Conservation (phyloP, 2,329 filamentous ascomycete species). For the Calonectria hawksworthii region DNA sequence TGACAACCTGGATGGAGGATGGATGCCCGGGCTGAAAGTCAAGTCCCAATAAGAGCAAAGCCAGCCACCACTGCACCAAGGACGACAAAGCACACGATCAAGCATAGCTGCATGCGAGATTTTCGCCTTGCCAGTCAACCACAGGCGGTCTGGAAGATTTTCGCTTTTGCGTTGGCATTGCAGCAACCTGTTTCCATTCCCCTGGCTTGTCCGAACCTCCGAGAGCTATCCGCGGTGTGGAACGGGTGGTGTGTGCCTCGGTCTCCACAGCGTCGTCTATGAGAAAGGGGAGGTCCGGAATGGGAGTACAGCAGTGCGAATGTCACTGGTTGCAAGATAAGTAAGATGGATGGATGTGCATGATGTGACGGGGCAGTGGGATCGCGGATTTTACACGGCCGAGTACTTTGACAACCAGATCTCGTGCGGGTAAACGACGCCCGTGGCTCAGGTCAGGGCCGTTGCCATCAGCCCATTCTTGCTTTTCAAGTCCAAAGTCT, state of each 20-base stretch:
- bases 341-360: slow-evolving; percentile 4
- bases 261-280: slow-evolving; percentile 28
- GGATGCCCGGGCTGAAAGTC: slow-evolving; percentile 16
- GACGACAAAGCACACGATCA: neutral
- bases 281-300: slow-evolving; percentile 27
- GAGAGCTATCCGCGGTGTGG: slow-evolving; percentile 33
- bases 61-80: slow-evolving; percentile 10
- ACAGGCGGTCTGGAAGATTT: slow-evolving; percentile 13
- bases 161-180: slow-evolving; percentile 5
- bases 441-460: slow-evolving; percentile 10
- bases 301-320: neutral
- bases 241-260: slow-evolving; percentile 38
- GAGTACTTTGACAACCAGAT: slow-evolving; percentile 32
- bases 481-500: slow-evolving; percentile 19
- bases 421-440: slow-evolving; percentile 37
- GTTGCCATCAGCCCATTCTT: slow-evolving; percentile 38
- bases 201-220: slow-evolving; percentile 39
- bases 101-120: slow-evolving; percentile 5
- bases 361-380: slow-evolving; percentile 19
- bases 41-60: slow-evolving; percentile 18
- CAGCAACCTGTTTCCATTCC: slow-evolving; percentile 3
- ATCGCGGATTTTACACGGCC: slow-evolving; percentile 25
- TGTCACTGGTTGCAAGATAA: slow-evolving; percentile 14
- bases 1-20: slow-evolving; percentile 17
- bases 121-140: neutral